Evolutionary conservation across 2,329 filamentous ascomycete genomes (phyloP).

Genomic region (Penicillium sp.): DNA sequence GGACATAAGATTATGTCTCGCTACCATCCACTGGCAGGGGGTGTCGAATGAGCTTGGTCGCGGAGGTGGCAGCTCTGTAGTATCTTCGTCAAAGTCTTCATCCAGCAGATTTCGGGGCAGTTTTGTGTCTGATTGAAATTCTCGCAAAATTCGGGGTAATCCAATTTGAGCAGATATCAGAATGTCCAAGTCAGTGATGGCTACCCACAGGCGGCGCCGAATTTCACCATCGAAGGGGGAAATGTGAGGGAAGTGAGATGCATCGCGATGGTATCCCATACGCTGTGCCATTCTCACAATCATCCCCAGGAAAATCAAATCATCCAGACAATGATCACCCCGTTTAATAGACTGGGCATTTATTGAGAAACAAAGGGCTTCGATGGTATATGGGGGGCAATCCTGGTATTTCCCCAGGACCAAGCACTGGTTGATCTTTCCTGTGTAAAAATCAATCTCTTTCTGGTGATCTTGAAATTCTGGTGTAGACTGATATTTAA

Average conservation of each 20-base stretch:
- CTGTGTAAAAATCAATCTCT: slow-evolving; percentile 53
- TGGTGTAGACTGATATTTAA: background rate
- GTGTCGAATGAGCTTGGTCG: slow-evolving; percentile 59
- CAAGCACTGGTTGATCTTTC: slow-evolving; percentile 27
- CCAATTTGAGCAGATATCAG: no score
- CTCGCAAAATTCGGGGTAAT: no score
- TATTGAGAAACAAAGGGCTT: slow-evolving; percentile 7
- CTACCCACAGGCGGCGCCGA: no score
- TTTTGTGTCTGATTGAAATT: no score
- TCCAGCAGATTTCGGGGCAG: no score
- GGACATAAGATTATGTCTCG: slow-evolving; percentile 35
- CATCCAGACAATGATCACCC: background rate
- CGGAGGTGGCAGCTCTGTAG: no score
- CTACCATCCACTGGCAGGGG: slow-evolving; percentile 40
- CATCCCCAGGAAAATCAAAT: slow-evolving; percentile 38
- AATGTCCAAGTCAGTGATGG: no score
- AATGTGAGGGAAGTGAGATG: no score
- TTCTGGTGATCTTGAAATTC: background rate
- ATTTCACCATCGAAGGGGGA: no score
- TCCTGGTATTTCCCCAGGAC: slow-evolving; percentile 9
- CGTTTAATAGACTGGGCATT: slow-evolving; percentile 3
- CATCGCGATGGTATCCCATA: no score
- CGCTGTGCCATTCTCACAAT: slow-evolving; percentile 61
- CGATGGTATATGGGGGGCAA: slow-evolving; percentile 10
- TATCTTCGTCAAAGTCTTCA: no score